Conservation (phyloP, 345 rosid genomes). For the Physaria fendleri region DNA sequence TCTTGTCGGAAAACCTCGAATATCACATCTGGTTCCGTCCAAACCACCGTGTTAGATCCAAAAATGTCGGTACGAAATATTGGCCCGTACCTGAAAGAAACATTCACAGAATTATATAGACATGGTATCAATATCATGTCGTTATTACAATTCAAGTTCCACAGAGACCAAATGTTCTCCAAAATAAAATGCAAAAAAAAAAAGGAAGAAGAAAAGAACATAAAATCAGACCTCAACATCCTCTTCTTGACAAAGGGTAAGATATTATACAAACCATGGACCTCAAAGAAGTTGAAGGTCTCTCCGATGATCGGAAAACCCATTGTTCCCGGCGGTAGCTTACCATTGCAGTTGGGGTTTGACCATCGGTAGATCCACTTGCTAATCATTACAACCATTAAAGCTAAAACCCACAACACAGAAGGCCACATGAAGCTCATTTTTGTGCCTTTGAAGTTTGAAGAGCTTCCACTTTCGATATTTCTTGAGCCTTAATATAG, state of each 20-base stretch:
- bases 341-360: slow-evolving; percentile 15
- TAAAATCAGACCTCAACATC: neutral
- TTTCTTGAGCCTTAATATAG: neutral
- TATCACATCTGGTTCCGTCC: slow-evolving; percentile 32
- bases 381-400: neutral
- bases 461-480: neutral
- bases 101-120: neutral
- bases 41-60: slow-evolving; percentile 22
- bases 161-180: neutral
- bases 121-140: too few species aligned
- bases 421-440: neutral
- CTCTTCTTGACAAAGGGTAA: slow-evolving; percentile 5
- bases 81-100: slow-evolving; percentile 31
- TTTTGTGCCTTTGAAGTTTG: neutral
- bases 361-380: neutral
- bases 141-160: too few species aligned
- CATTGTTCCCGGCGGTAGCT: slow-evolving; percentile 18
- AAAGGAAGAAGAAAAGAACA: too few species aligned
- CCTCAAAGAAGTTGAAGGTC: neutral
- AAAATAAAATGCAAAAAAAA: too few species aligned
- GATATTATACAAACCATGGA: neutral
- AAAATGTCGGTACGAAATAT: neutral
- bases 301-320: slow-evolving; percentile 28
- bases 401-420: neutral
- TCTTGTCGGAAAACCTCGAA: slow-evolving; percentile 24